Evolutionary conservation across 2,329 filamentous ascomycete species (phyloP), one percentile per base, ranked within the genome.

Genomic region (Calonectria naviculata): DNA sequence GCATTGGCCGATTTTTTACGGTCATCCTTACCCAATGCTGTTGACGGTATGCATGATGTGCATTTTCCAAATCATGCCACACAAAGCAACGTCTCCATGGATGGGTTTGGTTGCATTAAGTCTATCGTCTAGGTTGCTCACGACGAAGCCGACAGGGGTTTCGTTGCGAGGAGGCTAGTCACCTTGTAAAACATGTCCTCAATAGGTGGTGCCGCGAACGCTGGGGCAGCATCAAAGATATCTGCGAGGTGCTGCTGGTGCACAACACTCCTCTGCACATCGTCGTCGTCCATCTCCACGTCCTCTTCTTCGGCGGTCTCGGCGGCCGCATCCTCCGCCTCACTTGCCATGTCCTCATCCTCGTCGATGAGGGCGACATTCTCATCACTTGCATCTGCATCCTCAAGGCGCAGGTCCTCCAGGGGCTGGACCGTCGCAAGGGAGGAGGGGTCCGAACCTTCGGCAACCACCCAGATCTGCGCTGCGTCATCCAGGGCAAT

Each of bases 141-240:
- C 69, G 67, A 77, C 62, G 70, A 76, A 36, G 74, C 73, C 17
- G 79, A 77, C 49, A 86, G 75, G 17, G 89, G 87, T 80, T 90
- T 92, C 71, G 88, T 85, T 1, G 89, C 88, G 80, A 93, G 91
- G 12, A 84, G 76, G 56, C 79, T 89, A 15, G 93, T 89, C 44
- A 96, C 91, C 81, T 91, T 90, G 81, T 93, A 91, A 79, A 95
- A 95, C 84, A 94, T 89, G 73, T 95, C 93, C 81, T 93, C 91
- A 26, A 95, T 89, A 13, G 93, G 90, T 26, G 92, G 91, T 78
- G 93, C 88, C 0, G 92, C 91, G 78, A 93, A 93, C 4, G 91
- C 89, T 2, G 92, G 91, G 2, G 90, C 90, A 17, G 88, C 86
- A 73, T 95, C 92, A 74, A 95, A 95, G 42, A 95, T 89, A 62